Percentiles rank a stretch among this genome's conserved stretches.
Conservation (phyloP, 805 yeast species). For the Yamadazyma scolyti region DNA sequence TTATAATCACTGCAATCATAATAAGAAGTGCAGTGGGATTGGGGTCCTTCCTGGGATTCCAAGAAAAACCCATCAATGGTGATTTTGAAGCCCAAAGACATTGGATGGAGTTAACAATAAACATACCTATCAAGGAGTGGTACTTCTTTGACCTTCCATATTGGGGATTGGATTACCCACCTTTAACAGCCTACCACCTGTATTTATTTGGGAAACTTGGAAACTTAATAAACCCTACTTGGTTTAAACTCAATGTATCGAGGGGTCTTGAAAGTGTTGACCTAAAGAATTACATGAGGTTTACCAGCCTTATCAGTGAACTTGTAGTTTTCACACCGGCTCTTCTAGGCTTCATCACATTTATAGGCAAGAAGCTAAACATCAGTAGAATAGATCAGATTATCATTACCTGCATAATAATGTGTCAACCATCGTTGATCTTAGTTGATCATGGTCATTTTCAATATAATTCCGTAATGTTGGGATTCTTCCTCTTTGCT, state of each 20-base stretch:
- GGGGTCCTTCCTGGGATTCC: constrained; percentile 80
- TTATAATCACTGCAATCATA: constrained; percentile 68
- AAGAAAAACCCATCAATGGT: constrained; percentile 77
- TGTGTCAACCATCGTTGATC: constrained; percentile 78
- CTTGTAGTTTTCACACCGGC: constrained; percentile 74
- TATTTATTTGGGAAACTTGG: constrained; percentile 78
- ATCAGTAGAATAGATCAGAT: constrained; percentile 71
- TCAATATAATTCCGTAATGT: constrained; percentile 92
- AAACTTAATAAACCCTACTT: constrained; percentile 50
- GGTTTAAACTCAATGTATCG: constrained; percentile 75
- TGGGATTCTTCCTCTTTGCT: constrained; percentile 74
- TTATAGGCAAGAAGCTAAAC: constrained; percentile 59
- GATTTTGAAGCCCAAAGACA: constrained; percentile 98
- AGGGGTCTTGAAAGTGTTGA: constrained; percentile 70
- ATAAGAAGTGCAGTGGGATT: constrained; percentile 82
- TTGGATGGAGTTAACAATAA: constrained; percentile 90
- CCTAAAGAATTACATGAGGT: constrained; percentile 81
- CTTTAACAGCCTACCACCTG: constrained; percentile 91
- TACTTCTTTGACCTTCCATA: constrained; percentile 84
- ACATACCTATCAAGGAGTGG: constrained; percentile 75
- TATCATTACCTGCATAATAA: constrained; percentile 69
- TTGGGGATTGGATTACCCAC: constrained; percentile 98
- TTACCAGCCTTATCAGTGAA: constrained; percentile 75
- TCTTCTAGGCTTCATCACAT: constrained; percentile 62
- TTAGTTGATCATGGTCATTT: constrained; percentile 96